Conservation (phyloP, 352 stramenopile species). For the Phytophthora cajani region DNA sequence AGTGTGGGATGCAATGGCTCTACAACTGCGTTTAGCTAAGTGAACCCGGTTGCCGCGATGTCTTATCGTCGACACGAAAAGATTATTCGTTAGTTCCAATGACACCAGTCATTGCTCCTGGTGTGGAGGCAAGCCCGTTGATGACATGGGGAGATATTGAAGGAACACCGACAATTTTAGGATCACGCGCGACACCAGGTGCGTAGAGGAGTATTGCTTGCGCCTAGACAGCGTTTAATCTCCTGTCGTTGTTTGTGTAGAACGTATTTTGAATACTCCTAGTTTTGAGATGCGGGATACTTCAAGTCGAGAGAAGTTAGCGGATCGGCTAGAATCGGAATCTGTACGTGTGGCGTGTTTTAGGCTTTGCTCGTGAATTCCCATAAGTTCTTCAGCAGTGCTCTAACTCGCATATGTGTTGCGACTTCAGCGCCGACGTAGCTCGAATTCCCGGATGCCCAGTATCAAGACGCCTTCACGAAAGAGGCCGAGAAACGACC, state of each 20-base stretch:
- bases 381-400: background rate
- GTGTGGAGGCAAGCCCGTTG: slow-evolving; percentile 73
- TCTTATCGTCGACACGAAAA: slow-evolving; percentile 16
- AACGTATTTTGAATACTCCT: slow-evolving; percentile 47
- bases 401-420: background rate
- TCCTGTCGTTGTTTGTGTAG: slow-evolving; percentile 24
- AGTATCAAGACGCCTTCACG: slow-evolving; percentile 28
- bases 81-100: slow-evolving; percentile 73
- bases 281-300: slow-evolving; percentile 73
- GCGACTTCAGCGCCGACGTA: slow-evolving; percentile 31
- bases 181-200: slow-evolving; percentile 51
- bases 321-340: slow-evolving; percentile 64
- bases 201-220: background rate
- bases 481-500: slow-evolving; percentile 39
- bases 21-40: slow-evolving; percentile 1
- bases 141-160: slow-evolving; percentile 91
- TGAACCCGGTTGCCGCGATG: slow-evolving; percentile 2
- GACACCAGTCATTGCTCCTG: slow-evolving; percentile 79
- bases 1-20: background rate
- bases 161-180: slow-evolving; percentile 72
- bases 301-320: slow-evolving; percentile 70
- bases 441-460: slow-evolving; percentile 20
- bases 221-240: background rate
- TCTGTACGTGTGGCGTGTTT: slow-evolving; percentile 43
- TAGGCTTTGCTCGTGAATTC: background rate